These are phyloP conservation scores for Lolium rigidum DNA, from an alignment of 176 grass and related monocot species.

Conservation along the genomic window DNA sequence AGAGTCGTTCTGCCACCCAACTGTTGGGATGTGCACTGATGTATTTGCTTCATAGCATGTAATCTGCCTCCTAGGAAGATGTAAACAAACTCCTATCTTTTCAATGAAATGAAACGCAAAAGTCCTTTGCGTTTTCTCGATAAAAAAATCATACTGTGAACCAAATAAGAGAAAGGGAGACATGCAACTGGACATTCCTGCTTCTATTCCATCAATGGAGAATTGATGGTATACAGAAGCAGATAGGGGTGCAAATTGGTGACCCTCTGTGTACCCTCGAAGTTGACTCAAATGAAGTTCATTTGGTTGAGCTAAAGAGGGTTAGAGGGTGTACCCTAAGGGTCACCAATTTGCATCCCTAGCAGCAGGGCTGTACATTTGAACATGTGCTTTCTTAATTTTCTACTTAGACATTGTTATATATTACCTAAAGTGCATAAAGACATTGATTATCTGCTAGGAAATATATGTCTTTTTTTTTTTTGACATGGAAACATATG, in stretches of 20 bases:
- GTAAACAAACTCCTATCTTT: no score
- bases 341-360: neutral
- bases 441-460: conserved; percentile 11
- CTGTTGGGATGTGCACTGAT: no score
- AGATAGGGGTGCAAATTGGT: neutral
- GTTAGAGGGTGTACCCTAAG: neutral
- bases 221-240: neutral
- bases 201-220: neutral
- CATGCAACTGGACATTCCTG: neutral
- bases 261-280: neutral
- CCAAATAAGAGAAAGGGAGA: neutral
- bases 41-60: no score
- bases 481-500: no score
- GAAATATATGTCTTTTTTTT: no score
- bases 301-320: neutral
- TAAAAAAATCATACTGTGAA: neutral
- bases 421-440: neutral
- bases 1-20: no score
- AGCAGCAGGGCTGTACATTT: neutral
- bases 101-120: no score
- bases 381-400: neutral
- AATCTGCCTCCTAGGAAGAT: no score
- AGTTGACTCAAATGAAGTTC: neutral
- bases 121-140: no score
- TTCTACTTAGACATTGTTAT: neutral